phyloP scores from a whole-genome alignment of 129 eudicot species.

The sunflower (Helianthus annuus) region DNA sequence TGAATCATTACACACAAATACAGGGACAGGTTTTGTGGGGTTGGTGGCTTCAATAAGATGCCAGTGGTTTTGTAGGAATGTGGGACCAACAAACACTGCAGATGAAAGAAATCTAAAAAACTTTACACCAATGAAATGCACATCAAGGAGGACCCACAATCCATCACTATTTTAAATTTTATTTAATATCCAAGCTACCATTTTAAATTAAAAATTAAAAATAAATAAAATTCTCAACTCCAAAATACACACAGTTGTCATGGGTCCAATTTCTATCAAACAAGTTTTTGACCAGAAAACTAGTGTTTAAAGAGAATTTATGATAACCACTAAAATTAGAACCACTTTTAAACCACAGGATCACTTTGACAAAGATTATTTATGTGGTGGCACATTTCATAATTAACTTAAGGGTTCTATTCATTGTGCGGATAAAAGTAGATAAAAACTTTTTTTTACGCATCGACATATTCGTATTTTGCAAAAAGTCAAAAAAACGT shows the following conservation, averaged over 20 bases:
- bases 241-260: conserved; percentile 4
- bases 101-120: conserved; percentile 32
- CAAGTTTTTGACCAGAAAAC: neutral
- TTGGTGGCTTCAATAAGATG: conserved; percentile 26
- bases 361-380: too few relatives aligned
- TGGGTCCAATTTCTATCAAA: neutral
- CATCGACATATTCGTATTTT: too few relatives aligned
- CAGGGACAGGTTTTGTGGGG: conserved; percentile 27
- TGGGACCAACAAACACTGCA: conserved; percentile 27
- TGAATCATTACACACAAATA: conserved; percentile 1
- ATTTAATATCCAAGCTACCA: too few relatives aligned
- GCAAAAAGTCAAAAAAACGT: too few relatives aligned
- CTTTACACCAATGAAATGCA: conserved; percentile 36
- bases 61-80: conserved; percentile 24
- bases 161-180: neutral
- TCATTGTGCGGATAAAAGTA: too few relatives aligned
- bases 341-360: too few relatives aligned
- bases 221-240: neutral
- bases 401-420: too few relatives aligned
- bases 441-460: too few relatives aligned
- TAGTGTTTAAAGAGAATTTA: neutral
- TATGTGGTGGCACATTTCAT: too few relatives aligned
- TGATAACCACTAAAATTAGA: too few relatives aligned
- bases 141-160: neutral
- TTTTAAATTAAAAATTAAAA: neutral